phyloP scores from a whole-genome alignment of 2,329 filamentous ascomycete species.

The Pseudofabraea citricarpa region DNA sequence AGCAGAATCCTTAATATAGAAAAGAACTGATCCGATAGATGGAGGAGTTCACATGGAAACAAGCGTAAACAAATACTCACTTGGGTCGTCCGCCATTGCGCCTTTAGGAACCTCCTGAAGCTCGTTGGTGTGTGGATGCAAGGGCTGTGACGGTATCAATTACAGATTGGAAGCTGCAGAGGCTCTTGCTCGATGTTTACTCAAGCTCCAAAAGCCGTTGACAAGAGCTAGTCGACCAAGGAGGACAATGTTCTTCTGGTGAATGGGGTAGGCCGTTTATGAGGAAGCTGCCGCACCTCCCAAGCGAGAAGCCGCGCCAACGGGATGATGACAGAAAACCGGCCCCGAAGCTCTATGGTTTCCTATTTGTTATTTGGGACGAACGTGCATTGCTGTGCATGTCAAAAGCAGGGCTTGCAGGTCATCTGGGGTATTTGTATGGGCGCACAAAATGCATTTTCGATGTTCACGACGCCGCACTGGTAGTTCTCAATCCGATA shows the following conservation, averaged over 20 bases:
- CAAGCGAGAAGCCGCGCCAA: conserved; percentile 1
- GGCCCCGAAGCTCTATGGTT: neutral
- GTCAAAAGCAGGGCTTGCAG: conserved; percentile 2
- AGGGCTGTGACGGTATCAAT: conserved; percentile 5
- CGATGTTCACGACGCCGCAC: too few species aligned
- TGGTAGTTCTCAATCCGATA: too few species aligned
- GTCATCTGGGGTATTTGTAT: conserved; percentile 11
- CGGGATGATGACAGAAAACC: neutral
- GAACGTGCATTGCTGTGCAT: neutral
- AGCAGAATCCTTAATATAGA: too few species aligned
- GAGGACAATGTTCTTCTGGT: conserved; percentile 7
- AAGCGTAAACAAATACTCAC: conserved; percentile 56
- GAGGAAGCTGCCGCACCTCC: conserved; percentile 1
- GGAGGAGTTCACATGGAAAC: too few species aligned
- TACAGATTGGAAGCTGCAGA: conserved; percentile 13
- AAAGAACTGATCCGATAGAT: too few species aligned
- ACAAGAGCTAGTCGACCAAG: conserved; percentile 6
- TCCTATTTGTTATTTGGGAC: neutral
- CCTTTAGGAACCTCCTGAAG: conserved; percentile 10
- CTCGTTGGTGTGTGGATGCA: conserved; percentile 2
- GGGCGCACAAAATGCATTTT: conserved; percentile 1
- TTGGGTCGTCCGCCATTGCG: conserved; percentile 28
- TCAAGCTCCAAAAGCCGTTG: conserved; percentile 8
- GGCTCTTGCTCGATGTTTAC: conserved; percentile 1
- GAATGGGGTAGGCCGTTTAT: conserved; percentile 3